Conservation (phyloP, 805 yeast species). For the Barnettozyma californica region DNA sequence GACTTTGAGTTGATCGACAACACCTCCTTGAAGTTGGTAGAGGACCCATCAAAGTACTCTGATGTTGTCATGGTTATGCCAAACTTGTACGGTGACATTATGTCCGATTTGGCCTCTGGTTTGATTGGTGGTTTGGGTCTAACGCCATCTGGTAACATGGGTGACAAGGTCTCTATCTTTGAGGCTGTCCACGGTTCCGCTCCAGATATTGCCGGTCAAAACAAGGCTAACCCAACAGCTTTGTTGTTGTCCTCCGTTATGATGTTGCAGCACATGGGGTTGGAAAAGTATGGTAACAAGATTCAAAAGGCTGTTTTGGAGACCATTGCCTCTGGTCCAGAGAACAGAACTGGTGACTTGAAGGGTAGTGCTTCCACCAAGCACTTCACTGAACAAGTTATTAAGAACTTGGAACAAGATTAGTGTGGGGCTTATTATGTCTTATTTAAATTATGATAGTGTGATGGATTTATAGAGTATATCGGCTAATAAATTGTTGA, state of each 20-base stretch:
- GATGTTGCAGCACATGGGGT: slow-evolving; percentile 99
- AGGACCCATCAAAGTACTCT: slow-evolving; percentile 81
- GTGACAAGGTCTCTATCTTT: slow-evolving; percentile 94
- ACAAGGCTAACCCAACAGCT: slow-evolving; percentile 98
- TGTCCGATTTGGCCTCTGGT: slow-evolving; percentile 97
- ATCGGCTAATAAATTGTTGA: neutral
- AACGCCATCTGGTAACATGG: slow-evolving; percentile 99
- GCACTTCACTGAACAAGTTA: slow-evolving; percentile 90
- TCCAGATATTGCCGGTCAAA: slow-evolving; percentile 98
- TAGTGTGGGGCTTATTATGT: neutral
- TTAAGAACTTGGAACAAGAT: slow-evolving; percentile 37
- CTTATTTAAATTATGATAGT: slow-evolving; percentile 1
- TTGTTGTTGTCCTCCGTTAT: slow-evolving; percentile 90
- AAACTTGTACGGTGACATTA: slow-evolving; percentile 97
- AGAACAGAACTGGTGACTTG: slow-evolving; percentile 94
- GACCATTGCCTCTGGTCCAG: slow-evolving; percentile 93
- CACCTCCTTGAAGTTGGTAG: slow-evolving; percentile 85
- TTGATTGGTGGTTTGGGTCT: slow-evolving; percentile 97
- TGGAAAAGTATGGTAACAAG: slow-evolving; percentile 72
- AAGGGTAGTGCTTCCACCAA: slow-evolving; percentile 86
- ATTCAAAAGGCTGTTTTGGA: slow-evolving; percentile 81
- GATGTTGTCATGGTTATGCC: slow-evolving; percentile 95
- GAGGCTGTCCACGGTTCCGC: slow-evolving; percentile 99
- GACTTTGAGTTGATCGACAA: slow-evolving; percentile 89
- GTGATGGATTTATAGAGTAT: slow-evolving; percentile 2